Base-by-base conservation (phyloP, 140 eudicot species). In the Anethum foeniculum region DNA sequence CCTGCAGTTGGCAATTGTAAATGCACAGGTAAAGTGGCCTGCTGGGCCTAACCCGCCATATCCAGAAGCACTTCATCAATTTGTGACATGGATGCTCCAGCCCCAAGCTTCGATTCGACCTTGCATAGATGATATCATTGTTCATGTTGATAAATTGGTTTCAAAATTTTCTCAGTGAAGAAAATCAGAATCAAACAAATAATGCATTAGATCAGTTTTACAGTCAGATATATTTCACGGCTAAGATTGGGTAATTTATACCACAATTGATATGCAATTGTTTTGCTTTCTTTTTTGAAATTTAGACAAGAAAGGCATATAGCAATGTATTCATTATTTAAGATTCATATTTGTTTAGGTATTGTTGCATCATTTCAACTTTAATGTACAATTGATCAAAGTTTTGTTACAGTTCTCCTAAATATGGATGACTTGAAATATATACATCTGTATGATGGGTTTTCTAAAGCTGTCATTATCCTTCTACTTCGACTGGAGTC, bases 1-100 rank as follows among this genome's bases (percentile, higher is more conserved):
- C 89, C 85, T 94, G 65, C 98, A 94, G 84, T 78, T 92, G 81
- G 98, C 98, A 14, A 85, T 94, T 68, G 83, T 90, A 65, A 94
- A 94, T 71, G 96, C 91, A 64, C 97, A 90, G 85, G 78, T 94
- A 85, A 92, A 92, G 84, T 94, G 97, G 97, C 98, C 97, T n/a
- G 76, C 83, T 36, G 96, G 92, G 52, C 96, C 97, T 28, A 92
- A 86, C 69, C 88, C 94, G 25, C 89, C 93, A 1, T 94, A 94
- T 73, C 98, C 97, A n/a, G 98, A 91, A 2, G 90, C 96, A 25
- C 93, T 94, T 73, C 96, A 87, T 85, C 97, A 94, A 90, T 94
- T 94, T 64, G 94, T 94, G 78, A 90, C 94, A 60, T 92, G 98
- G 98, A 91, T 92, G 97, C 91, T 94, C 18, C 97, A 94, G 85